Base-by-base conservation (phyloP, 2,329 filamentous ascomycete species). In the Claviceps arundinis region DNA sequence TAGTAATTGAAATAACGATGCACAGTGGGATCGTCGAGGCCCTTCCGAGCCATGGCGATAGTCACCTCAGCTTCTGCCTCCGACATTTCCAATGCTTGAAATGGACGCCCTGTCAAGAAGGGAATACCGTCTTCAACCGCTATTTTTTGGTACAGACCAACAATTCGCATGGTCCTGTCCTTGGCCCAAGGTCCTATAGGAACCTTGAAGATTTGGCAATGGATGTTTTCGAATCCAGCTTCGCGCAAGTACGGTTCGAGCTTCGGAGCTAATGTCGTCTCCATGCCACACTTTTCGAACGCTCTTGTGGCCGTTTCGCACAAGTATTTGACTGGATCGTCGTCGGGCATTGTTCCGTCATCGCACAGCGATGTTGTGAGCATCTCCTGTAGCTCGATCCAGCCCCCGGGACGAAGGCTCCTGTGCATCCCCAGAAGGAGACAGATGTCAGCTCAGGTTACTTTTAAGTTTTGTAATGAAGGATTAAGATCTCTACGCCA, bases 371-470 rank as follows among this genome's bases (percentile, higher is more conserved):
- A 58, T 19, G 54, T 58, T 43, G 59, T 61, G 48, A 66, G 62
- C 37, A 68, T 58, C 41, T 72, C 70, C 37, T 69, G 65, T n/a
- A 71, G 61, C 57, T 74, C 71, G 26, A 74, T 60, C 64, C 70
- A 72, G 46, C 71, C 71, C 41, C 72, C 71, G 1, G 72, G 71
- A 30, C 63, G 62, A 1, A 72, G 57, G 51, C 53, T 55, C 43
- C 52, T 55, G 26, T n/a, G 13, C 26, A 30, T 30, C 7, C 7
- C 2, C 7, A 26, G 43, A 7, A n/a, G 7, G n/a, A 42, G 44
- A n/a, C n/a, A 17, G 42, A 17, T 13, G 34, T 37, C 43, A 44
- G 6, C 41, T 50, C 22, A 50, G 34, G 13, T 34, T 42, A 6
- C 16, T 24, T 41, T 22, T 9, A 4, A 8, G 8, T 8, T 14